A percentile compares a stretch with the other conserved stretches of the same genome.
Evolutionary conservation across 2,329 filamentous ascomycete species (phyloP).

Genomic region (Apiospora sp.): DNA sequence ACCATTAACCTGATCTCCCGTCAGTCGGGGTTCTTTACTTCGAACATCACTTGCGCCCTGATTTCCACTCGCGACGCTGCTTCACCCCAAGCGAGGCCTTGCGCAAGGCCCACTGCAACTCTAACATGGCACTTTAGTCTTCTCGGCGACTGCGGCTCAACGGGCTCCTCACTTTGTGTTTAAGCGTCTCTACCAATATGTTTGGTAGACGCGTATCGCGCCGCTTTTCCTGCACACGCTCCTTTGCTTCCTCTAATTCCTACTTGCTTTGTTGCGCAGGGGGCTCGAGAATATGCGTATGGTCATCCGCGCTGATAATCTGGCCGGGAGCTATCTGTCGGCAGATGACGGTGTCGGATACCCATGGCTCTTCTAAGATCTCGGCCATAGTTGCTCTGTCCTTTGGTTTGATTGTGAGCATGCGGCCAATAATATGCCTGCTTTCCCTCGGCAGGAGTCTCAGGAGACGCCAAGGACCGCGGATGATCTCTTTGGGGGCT

Average conservation of each 20-base stretch:
- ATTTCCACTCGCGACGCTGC: neutral
- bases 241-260: neutral
- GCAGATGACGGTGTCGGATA: conserved; percentile 85
- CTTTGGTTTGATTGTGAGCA: conserved; percentile 89
- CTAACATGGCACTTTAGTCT: neutral
- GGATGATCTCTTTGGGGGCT: conserved; percentile 77
- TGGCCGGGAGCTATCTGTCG: conserved; percentile 75
- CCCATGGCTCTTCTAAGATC: conserved; percentile 88
- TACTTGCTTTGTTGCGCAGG: conserved; percentile 55
- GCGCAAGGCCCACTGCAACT: neutral
- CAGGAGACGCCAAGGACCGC: conserved; percentile 90
- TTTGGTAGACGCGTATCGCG: neutral
- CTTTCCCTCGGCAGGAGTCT: conserved; percentile 89
- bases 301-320: conserved; percentile 76
- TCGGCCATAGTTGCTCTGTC: conserved; percentile 86
- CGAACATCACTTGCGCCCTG: neutral
- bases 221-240: neutral
- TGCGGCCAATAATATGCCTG: conserved; percentile 86
- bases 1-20: neutral
- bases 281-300: conserved; percentile 86
- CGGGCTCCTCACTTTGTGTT: neutral
- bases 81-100: too few species aligned
- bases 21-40: neutral
- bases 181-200: neutral
- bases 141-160: neutral